phyloP scores from a whole-genome alignment of 345 rosid genomes.

The Acer campestre region DNA sequence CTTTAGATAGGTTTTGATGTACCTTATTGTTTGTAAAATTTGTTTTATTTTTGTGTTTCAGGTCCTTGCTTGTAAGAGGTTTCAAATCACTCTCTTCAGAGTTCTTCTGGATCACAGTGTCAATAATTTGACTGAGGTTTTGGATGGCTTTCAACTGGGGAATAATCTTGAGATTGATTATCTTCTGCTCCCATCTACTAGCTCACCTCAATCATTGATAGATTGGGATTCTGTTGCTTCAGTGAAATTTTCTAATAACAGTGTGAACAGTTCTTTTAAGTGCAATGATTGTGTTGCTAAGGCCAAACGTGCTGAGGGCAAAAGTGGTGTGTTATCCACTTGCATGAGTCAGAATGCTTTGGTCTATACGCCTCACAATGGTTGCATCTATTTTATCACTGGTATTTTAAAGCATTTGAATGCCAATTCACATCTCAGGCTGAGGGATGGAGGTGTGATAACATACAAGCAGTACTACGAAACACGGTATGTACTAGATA shows the following conservation, averaged over 20 bases:
- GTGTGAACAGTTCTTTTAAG: constrained; percentile 1
- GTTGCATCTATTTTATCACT: constrained; percentile 51
- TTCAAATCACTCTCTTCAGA: constrained; percentile 61
- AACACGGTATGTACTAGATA: constrained; percentile 38
- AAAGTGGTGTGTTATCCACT: constrained; percentile 49
- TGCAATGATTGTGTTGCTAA: constrained; percentile 19
- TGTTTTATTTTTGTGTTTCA: constrained; percentile 33
- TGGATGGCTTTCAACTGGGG: constrained; percentile 30
- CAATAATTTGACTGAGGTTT: constrained; percentile 40
- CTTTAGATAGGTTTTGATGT: neutral
- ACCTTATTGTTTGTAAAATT: neutral
- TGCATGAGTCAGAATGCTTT: constrained; percentile 60
- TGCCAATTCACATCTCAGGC: constrained; percentile 50
- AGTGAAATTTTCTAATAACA: constrained; percentile 28
- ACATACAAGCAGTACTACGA: constrained; percentile 62
- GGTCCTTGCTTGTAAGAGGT: constrained; percentile 67
- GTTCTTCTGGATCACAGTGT: constrained; percentile 52
- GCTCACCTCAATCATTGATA: constrained; percentile 24
- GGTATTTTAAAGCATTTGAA: constrained; percentile 49
- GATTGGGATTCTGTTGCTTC: constrained; percentile 64
- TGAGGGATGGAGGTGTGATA: constrained; percentile 39
- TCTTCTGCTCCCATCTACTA: constrained; percentile 60
- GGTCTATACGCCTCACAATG: constrained; percentile 80
- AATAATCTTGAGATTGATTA: constrained; percentile 51
- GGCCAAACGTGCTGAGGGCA: constrained; percentile 54